phyloP scores from a whole-genome alignment of 2,329 filamentous ascomycete genomes.

The Parafenestella ontariensis region DNA sequence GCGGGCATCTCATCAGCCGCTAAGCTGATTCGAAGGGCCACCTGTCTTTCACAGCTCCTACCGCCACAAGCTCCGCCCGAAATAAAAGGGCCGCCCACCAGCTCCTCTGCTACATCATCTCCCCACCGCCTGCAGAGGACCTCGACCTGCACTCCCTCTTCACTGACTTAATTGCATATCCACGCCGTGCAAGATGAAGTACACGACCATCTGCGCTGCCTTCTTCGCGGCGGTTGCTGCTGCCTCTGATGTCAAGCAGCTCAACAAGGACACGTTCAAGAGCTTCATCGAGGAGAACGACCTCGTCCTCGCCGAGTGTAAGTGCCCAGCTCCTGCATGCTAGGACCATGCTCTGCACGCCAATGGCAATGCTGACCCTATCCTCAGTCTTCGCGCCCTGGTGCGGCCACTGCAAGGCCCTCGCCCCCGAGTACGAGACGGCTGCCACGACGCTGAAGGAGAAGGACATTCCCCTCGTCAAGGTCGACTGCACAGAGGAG shows the following conservation, averaged over 20 bases:
- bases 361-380: conserved; percentile 47
- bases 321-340: conserved; percentile 51
- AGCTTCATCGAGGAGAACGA: conserved; percentile 85
- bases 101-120: conserved; percentile 21
- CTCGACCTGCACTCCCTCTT: conserved; percentile 6
- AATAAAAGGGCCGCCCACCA: conserved; percentile 30
- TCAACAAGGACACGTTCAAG: conserved; percentile 87
- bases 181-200: conserved; percentile 40
- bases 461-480: conserved; percentile 84
- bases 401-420: conserved; percentile 98
- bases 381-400: conserved; percentile 86
- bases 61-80: conserved; percentile 30
- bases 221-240: conserved; percentile 65
- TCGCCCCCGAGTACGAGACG: conserved; percentile 90
- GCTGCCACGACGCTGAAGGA: conserved; percentile 84
- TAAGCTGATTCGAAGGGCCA: conserved; percentile 23
- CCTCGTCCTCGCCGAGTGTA: conserved; percentile 93
- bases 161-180: conserved; percentile 10
- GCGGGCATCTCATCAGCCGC: conserved; percentile 10
- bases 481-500: conserved; percentile 96
- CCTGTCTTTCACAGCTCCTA: conserved; percentile 21
- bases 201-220: conserved; percentile 48
- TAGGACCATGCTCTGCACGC: not conserved
- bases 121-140: conserved; percentile 27
- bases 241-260: conserved; percentile 80